Conservation (phyloP, 805 yeast species). For the Monosporozyma unispora region DNA sequence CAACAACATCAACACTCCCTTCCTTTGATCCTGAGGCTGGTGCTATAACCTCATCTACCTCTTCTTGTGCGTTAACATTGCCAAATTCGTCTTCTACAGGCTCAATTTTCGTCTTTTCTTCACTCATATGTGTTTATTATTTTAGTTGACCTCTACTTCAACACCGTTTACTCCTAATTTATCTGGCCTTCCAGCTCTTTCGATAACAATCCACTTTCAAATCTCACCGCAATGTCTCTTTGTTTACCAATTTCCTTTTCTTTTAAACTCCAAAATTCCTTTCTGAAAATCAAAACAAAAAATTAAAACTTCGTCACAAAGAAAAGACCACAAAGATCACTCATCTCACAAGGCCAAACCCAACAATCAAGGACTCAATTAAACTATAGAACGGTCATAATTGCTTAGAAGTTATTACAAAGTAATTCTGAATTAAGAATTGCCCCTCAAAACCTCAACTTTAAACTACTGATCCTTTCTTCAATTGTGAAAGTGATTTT, state of each 20-base stretch:
- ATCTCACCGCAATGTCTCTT: neutral
- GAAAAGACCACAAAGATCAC: neutral
- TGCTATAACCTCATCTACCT: neutral
- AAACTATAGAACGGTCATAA: neutral
- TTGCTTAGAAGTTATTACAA: too few relatives aligned
- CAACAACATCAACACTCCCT: constrained; percentile 7
- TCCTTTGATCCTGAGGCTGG: neutral
- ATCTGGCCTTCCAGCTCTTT: neutral
- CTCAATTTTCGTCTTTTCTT: neutral
- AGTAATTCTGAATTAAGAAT: too few relatives aligned
- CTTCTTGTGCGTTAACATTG: neutral
- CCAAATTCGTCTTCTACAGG: neutral
- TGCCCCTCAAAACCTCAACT: too few relatives aligned
- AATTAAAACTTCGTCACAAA: neutral
- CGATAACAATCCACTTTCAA: neutral
- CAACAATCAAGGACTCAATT: neutral
- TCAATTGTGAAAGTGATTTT: neutral
- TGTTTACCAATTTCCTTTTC: neutral
- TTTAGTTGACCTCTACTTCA: too few relatives aligned
- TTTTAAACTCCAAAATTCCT: neutral
- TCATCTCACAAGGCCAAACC: neutral
- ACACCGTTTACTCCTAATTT: too few relatives aligned
- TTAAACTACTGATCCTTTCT: too few relatives aligned
- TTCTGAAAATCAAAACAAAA: neutral
- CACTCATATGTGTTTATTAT: too few relatives aligned